Evolutionary conservation across 2,329 filamentous ascomycete species (phyloP).

Genomic region (Monosporascus sp.): DNA sequence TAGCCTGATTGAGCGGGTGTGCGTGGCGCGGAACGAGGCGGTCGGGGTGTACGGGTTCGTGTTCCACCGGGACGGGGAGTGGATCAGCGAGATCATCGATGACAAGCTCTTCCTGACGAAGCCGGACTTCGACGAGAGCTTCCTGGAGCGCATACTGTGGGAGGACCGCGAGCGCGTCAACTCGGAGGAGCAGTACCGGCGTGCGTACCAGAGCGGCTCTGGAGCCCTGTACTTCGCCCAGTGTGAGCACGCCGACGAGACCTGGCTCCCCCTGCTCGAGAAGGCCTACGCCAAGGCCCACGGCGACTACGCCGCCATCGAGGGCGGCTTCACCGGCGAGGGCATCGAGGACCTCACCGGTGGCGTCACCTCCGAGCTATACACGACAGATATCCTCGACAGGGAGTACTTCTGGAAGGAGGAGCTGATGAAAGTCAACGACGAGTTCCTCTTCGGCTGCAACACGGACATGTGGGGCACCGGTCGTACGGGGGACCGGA

Average conservation of each 20-base stretch:
- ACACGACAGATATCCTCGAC: slow-evolving; percentile 64
- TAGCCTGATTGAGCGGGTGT: slow-evolving; percentile 66
- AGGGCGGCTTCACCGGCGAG: slow-evolving; percentile 59
- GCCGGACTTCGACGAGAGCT: slow-evolving; percentile 55
- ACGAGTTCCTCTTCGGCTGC: slow-evolving; percentile 67
- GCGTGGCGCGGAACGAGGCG: slow-evolving; percentile 64
- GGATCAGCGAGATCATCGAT: slow-evolving; percentile 55
- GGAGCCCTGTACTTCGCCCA: slow-evolving; percentile 66
- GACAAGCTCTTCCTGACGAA: slow-evolving; percentile 53
- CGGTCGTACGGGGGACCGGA: slow-evolving; percentile 38
- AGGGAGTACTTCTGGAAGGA: slow-evolving; percentile 75
- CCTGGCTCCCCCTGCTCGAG: slow-evolving; percentile 66
- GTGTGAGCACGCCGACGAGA: slow-evolving; percentile 63
- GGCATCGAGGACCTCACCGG: slow-evolving; percentile 57
- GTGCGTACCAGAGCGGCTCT: slow-evolving; percentile 61
- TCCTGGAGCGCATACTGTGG: slow-evolving; percentile 41
- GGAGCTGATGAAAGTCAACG: slow-evolving; percentile 71
- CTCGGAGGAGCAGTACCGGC: slow-evolving; percentile 54
- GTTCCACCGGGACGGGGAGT: slow-evolving; percentile 75
- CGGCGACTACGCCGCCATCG: slow-evolving; percentile 66
- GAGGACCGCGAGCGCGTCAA: slow-evolving; percentile 43
- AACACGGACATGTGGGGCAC: slow-evolving; percentile 45
- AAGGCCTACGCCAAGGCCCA: slow-evolving; percentile 73
- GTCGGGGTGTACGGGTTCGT: slow-evolving; percentile 84
- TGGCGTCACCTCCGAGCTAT: slow-evolving; percentile 61